Conservation (phyloP, 306 rosid species). For the Dicorynia guianensis region DNA sequence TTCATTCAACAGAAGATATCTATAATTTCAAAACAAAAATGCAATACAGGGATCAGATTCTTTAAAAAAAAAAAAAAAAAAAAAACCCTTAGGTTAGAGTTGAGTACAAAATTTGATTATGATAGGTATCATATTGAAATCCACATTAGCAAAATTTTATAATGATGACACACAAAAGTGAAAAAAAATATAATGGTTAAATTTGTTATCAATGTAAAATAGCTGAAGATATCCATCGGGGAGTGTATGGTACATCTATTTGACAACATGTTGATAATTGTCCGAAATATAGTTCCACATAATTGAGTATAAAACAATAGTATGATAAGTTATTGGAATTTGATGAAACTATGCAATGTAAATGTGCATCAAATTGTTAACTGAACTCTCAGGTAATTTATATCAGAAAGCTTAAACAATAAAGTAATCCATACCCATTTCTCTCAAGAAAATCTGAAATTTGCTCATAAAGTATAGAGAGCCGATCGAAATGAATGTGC, state of each 20-base stretch:
- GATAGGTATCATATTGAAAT: not conserved
- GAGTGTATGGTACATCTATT: not conserved
- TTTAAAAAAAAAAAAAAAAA: not conserved
- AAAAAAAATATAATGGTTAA: not conserved
- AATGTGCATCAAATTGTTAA: not conserved
- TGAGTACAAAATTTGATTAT: not conserved
- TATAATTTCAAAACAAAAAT: constrained; percentile 44
- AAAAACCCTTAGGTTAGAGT: not conserved
- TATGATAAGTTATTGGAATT: not conserved
- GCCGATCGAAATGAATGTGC: constrained; percentile 86
- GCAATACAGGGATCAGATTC: constrained; percentile 25
- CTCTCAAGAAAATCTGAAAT: constrained; percentile 78
- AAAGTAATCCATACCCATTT: constrained; percentile 67
- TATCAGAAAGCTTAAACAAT: constrained; percentile 5
- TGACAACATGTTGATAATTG: not conserved
- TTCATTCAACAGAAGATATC: constrained; percentile 78
- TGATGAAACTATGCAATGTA: constrained; percentile 6
- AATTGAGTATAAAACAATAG: not conserved
- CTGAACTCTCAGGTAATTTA: constrained; percentile 10
- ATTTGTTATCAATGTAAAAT: not conserved
- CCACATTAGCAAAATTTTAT: not conserved
- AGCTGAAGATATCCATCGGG: not conserved
- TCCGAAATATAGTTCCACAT: not conserved
- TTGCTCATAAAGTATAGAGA: constrained; percentile 79
- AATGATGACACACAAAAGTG: not conserved